Evolutionary conservation across 371 early-diverging fungal genomes (phyloP).

Genomic region (Umbelopsis sp.): DNA sequence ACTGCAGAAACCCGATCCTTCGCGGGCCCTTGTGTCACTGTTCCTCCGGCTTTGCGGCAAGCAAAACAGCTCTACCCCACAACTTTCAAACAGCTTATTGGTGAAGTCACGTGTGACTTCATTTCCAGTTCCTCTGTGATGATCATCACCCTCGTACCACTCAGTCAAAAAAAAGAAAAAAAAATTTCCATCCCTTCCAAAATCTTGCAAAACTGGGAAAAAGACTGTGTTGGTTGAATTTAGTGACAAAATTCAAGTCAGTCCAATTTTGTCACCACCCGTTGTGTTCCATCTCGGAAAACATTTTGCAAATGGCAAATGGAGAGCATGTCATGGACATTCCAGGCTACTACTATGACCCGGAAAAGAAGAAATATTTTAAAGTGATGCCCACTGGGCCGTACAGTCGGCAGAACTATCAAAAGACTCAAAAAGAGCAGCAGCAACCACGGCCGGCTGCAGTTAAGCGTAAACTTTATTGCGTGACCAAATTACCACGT

Average conservation of each 20-base stretch:
- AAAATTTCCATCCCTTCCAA: not conserved
- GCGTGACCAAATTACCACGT: not conserved
- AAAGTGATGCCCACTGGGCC: slow-evolving; percentile 43
- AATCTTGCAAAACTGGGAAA: not conserved
- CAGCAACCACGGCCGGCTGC: too few relatives aligned
- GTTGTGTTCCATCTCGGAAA: too few relatives aligned
- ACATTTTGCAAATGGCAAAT: not conserved
- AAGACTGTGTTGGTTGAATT: not conserved
- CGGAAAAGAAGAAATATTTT: slow-evolving; percentile 55
- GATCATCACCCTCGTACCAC: not conserved
- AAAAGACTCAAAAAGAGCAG: not conserved
- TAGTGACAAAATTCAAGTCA: not conserved
- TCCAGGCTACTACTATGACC: slow-evolving; percentile 61
- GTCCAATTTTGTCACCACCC: too few relatives aligned
- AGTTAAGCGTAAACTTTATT: not conserved
- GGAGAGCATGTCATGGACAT: slow-evolving; percentile 34
- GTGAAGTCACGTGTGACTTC: not conserved
- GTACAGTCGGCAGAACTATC: slow-evolving; percentile 22
- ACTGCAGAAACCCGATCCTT: slow-evolving; percentile 17
- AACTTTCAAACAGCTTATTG: not conserved
- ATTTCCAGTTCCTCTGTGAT: not conserved
- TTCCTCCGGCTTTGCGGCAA: slow-evolving; percentile 6
- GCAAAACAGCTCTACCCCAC: not conserved
- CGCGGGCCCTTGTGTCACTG: slow-evolving; percentile 18
- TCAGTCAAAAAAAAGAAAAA: not conserved